Base-by-base conservation (phyloP, 1,139 yeast genomes). In the Debaryomyces udenii region DNA sequence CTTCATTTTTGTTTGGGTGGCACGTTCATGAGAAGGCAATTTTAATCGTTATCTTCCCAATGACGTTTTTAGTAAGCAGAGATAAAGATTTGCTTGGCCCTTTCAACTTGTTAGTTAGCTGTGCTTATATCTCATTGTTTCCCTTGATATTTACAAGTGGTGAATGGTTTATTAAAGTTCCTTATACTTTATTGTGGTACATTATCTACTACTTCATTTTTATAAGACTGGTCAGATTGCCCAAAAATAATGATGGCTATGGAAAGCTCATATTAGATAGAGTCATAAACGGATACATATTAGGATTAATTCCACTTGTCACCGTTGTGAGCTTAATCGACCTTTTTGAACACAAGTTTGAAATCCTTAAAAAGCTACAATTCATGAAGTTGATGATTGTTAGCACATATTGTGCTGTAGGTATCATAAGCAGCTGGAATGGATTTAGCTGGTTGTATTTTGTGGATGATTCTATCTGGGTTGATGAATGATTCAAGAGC, bases 11-110 rank as follows among this genome's bases (percentile, higher is more conserved):
- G 41, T 93, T 93, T 64, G 99, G 99, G 5, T 93, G 98, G 98
- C 99, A 93, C 60, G 99, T 93, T 18, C 99, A 93, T 65, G 99
- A 93, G 63, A 93, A 93, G 74, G 99, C 99, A 0, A 81, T 93
- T 30, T 75, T 94, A 69, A 64, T 90, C 24, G 85, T 91, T 2
- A 86, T 93, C n/a, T 78, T 94, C 56, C 99, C 99, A 1, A 81
- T 89, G 58, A 76, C 94, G 3, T 86, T 93, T 59, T 64, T 91
- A 28, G 87, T 86, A 2, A 72, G 83, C 10, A 74, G 78, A 27
- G 96, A 90, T 56, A 76, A 84, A 45, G 75, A 94, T 40, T 66
- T 90, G 28, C 64, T 91, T 37, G 77, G 82, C 4, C 82, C 93
- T 0, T 86, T 80, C 55, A 77, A 81, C 56, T 62, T 82, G 6